A percentile compares a stretch with the other conserved stretches of the same genome.
phyloP scores from a whole-genome alignment of 2,329 filamentous ascomycete species.

The Aspergillus fumigatus region DNA sequence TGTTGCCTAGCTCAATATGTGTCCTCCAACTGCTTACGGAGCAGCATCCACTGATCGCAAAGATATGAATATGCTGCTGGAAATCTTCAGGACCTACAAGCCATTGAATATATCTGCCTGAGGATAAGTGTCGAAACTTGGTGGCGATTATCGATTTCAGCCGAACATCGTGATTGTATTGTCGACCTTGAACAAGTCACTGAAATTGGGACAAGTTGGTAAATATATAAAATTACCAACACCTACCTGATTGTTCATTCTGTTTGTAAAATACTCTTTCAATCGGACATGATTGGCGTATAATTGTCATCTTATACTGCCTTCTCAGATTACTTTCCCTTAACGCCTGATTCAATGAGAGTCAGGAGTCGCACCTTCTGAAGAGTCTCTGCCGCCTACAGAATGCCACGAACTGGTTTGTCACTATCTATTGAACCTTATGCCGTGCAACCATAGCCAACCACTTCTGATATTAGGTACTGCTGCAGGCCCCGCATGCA shows the following conservation, averaged over 20 bases:
- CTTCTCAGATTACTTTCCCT: background rate
- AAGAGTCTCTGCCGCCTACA: background rate
- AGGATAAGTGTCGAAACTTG: background rate
- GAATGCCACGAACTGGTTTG: conserved; percentile 10
- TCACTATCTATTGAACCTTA: background rate
- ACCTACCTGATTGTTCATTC: background rate
- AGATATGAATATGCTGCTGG: background rate
- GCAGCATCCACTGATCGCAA: background rate
- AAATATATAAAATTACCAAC: background rate
- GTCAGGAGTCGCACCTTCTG: background rate
- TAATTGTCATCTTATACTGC: background rate
- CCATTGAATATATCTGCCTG: background rate
- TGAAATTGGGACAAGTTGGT: background rate
- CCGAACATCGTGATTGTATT: background rate
- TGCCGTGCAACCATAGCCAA: background rate
- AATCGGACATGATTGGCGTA: background rate
- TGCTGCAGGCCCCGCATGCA: conserved; percentile 25
- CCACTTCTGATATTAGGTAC: background rate
- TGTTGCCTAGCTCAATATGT: background rate
- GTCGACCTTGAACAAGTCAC: background rate
- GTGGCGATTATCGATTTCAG: background rate
- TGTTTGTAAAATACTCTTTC: background rate
- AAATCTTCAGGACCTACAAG: background rate
- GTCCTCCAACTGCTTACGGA: background rate
- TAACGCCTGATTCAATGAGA: background rate